A percentile compares a stretch with the other conserved stretches of the same genome.
These are phyloP conservation scores for Piper betle DNA, from an alignment of 164 flowering plant species.

Conservation along the genomic window DNA sequence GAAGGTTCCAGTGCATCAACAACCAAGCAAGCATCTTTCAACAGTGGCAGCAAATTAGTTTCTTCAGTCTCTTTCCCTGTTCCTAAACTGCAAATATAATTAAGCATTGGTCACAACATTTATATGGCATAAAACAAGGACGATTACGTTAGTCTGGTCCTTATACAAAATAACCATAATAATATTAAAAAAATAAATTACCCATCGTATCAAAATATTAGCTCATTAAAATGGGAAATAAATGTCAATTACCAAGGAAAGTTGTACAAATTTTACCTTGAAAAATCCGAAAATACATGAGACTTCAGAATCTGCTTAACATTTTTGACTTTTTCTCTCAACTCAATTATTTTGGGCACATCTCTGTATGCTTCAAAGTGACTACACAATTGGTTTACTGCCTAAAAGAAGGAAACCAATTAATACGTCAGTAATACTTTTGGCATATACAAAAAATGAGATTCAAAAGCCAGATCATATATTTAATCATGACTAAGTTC, in stretches of 20 bases:
- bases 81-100: constrained; percentile 58
- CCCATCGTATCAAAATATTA: no score
- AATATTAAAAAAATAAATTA: no score
- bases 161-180: no score
- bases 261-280: constrained; percentile 40
- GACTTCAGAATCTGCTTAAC: constrained; percentile 94
- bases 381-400: constrained; percentile 88
- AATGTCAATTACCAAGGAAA: no score
- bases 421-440: background rate
- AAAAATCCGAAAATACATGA: constrained; percentile 94
- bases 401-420: constrained; percentile 36
- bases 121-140: background rate
- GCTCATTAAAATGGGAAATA: background rate
- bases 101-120: no score
- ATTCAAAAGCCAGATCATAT: background rate
- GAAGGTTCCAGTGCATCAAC: constrained; percentile 98
- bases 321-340: constrained; percentile 87
- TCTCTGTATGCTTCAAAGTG: constrained; percentile 99
- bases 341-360: constrained; percentile 84
- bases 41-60: constrained; percentile 71
- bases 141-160: no score
- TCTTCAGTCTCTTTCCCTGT: constrained; percentile 95
- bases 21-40: constrained; percentile 95
- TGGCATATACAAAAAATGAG: no score
- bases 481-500: background rate